Evolutionary conservation across 2,329 filamentous ascomycete genomes (phyloP).

Genomic region (Phialemonium atrogriseum): DNA sequence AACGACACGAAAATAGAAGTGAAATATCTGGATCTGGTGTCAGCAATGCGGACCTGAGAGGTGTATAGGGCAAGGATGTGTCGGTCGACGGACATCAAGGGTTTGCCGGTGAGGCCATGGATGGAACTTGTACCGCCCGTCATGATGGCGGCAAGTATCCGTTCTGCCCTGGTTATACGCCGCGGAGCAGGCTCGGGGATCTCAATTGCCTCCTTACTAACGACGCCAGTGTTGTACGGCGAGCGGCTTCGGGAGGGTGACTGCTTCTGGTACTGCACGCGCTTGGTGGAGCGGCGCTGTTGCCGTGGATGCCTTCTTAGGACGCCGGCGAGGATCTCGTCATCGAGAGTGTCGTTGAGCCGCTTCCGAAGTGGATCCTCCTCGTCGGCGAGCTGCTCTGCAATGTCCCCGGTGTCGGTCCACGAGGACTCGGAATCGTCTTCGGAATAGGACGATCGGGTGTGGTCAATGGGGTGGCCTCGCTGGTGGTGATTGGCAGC

Average conservation of each 20-base stretch:
- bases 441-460: constrained; percentile 38
- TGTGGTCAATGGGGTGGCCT: constrained; percentile 37
- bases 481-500: constrained; percentile 31
- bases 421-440: constrained; percentile 65
- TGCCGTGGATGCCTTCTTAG: constrained; percentile 35
- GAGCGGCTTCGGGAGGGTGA: constrained; percentile 26
- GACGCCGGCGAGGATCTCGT: constrained; percentile 46
- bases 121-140: constrained; percentile 67
- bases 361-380: constrained; percentile 73
- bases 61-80: constrained; percentile 1
- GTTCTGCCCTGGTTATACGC: constrained; percentile 58
- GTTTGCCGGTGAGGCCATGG: constrained; percentile 91
- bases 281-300: constrained; percentile 43
- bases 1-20: constrained; percentile 86
- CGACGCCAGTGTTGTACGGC: constrained; percentile 29
- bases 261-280: constrained; percentile 58
- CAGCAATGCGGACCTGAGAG: constrained; percentile 14
- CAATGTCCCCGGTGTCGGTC: constrained; percentile 92
- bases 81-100: constrained; percentile 61
- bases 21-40: constrained; percentile 60
- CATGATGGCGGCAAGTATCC: constrained; percentile 77
- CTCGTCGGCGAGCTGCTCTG: constrained; percentile 78
- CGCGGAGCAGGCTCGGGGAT: constrained; percentile 62
- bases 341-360: constrained; percentile 58
- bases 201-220: constrained; percentile 70